Evolutionary conservation across 352 stramenopile genomes (phyloP).

Genomic region (Phytopythium cucurbitacearum): DNA sequence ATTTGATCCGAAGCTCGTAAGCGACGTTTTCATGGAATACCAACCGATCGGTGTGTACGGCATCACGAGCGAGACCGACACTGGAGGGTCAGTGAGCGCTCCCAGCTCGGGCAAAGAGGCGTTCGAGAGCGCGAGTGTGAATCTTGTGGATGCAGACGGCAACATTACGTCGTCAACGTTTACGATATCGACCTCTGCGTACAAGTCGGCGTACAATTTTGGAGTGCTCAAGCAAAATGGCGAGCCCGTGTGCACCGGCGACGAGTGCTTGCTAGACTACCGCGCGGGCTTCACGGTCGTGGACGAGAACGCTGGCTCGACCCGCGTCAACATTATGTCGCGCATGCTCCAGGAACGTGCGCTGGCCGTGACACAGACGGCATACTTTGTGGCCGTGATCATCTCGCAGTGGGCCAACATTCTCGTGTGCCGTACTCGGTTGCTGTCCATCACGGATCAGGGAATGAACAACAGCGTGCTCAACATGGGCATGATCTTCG

Average conservation of each 20-base stretch:
- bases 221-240: slow-evolving; percentile 14
- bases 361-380: slow-evolving; percentile 72
- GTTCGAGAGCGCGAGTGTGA: slow-evolving; percentile 16
- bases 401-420: slow-evolving; percentile 84
- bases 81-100: slow-evolving; percentile 13
- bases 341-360: slow-evolving; percentile 69
- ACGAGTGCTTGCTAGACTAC: slow-evolving; percentile 42
- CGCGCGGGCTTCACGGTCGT: slow-evolving; percentile 33
- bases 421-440: slow-evolving; percentile 83
- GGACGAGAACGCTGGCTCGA: slow-evolving; percentile 10
- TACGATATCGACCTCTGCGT: slow-evolving; percentile 11
- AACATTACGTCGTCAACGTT: slow-evolving; percentile 20
- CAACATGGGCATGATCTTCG: slow-evolving; percentile 86
- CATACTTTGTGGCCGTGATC: slow-evolving; percentile 76
- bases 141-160: slow-evolving; percentile 12
- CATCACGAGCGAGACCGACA: slow-evolving; percentile 22
- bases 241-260: slow-evolving; percentile 15
- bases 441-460: slow-evolving; percentile 79
- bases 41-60: slow-evolving; percentile 52
- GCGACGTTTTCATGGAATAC: slow-evolving; percentile 41
- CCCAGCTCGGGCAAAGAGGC: slow-evolving; percentile 13
- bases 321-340: slow-evolving; percentile 66
- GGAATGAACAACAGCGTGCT: slow-evolving; percentile 87
- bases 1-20: slow-evolving; percentile 31
- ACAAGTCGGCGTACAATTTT: slow-evolving; percentile 10